phyloP scores from a whole-genome alignment of 2,329 filamentous ascomycete genomes.

The Aspergillus sp. region DNA sequence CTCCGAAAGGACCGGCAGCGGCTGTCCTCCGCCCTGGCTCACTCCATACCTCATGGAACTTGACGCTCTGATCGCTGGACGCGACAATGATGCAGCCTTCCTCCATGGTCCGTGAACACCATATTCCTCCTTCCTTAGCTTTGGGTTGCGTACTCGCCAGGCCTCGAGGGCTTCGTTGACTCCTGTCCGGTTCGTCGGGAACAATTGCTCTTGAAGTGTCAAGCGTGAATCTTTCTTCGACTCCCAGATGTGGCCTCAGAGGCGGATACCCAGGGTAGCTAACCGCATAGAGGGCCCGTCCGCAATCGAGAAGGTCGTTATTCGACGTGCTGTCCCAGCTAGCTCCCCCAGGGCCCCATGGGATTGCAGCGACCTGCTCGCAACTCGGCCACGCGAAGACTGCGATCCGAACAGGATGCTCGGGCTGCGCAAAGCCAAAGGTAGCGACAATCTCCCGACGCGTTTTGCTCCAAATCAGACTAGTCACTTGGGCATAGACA shows the following conservation, averaged over 20 bases:
- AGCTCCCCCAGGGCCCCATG: conserved; percentile 58
- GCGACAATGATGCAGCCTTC: conserved; percentile 87
- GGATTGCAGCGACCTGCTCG: conserved; percentile 72
- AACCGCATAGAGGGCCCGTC: conserved; percentile 71
- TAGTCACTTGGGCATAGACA: conserved; percentile 87
- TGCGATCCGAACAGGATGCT: conserved; percentile 80
- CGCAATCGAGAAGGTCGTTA: conserved; percentile 27
- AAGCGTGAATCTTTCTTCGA: background rate
- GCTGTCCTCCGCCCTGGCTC: conserved; percentile 48
- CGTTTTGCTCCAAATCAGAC: conserved; percentile 79
- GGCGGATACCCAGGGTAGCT: conserved; percentile 63
- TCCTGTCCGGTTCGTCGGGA: conserved; percentile 1
- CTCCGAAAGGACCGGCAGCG: conserved; percentile 59
- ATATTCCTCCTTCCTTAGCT: conserved; percentile 46
- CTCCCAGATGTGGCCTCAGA: conserved; percentile 2
- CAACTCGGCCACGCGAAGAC: conserved; percentile 94
- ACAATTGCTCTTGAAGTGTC: background rate
- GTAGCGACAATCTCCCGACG: conserved; percentile 84
- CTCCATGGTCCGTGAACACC: conserved; percentile 49
- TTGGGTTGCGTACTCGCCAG: conserved; percentile 21
- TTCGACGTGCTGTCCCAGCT: conserved; percentile 20
- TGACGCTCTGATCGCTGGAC: conserved; percentile 82
- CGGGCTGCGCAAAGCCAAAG: conserved; percentile 85
- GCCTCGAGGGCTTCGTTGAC: conserved; percentile 4
- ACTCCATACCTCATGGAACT: conserved; percentile 94